Conservation (phyloP, 1,284 basidiomycete genomes). For the Cutaneotrichosporon arboriforme region DNA sequence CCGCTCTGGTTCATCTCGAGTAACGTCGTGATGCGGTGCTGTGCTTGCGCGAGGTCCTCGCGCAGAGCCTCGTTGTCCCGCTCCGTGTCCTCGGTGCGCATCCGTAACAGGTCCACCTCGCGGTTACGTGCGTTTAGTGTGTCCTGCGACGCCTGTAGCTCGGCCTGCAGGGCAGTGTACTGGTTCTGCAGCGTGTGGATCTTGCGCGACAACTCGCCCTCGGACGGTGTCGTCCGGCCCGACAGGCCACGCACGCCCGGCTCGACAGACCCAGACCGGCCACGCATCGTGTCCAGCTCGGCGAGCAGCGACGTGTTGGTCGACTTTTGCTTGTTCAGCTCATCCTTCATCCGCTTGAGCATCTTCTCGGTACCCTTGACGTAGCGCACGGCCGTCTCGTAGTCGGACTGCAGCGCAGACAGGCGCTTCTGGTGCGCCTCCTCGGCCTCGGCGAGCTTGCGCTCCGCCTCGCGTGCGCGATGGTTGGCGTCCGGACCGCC, state of each 20-base stretch:
- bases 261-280: constrained; percentile 56
- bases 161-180: constrained; percentile 67
- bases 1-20: constrained; percentile 35
- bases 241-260: constrained; percentile 58
- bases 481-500: constrained; percentile 48
- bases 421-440: constrained; percentile 60
- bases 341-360: constrained; percentile 94
- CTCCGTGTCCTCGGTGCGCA: constrained; percentile 41
- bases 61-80: constrained; percentile 54
- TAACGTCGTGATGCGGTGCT: constrained; percentile 52
- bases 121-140: constrained; percentile 64
- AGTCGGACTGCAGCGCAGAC: constrained; percentile 83
- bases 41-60: constrained; percentile 66
- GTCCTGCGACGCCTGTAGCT: constrained; percentile 69
- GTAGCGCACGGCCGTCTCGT: constrained; percentile 56
- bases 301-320: constrained; percentile 69
- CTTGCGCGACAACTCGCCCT: constrained; percentile 56
- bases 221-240: constrained; percentile 74
- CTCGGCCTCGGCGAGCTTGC: constrained; percentile 72
- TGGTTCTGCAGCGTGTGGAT: constrained; percentile 66
- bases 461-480: constrained; percentile 54
- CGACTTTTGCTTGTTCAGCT: constrained; percentile 81
- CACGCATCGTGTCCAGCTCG: constrained; percentile 66
- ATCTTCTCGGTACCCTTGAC: constrained; percentile 95
- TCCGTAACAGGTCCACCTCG: constrained; percentile 61